Percentiles rank a stretch among this genome's conserved stretches.
Evolutionary conservation across 257 asterid species (phyloP).

Genomic region (Salvia miltiorrhiza): DNA sequence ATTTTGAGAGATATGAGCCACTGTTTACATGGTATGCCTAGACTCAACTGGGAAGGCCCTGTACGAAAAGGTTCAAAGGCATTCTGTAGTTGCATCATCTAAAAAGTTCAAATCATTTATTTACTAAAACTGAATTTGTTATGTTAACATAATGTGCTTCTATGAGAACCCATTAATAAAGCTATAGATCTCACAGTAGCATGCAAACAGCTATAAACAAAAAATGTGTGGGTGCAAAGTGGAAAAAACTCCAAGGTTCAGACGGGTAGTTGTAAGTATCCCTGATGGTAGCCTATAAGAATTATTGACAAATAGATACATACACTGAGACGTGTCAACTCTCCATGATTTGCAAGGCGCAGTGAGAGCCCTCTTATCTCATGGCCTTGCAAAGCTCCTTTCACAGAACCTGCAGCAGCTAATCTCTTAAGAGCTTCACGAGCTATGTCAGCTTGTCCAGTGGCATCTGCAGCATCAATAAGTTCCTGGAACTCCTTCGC

Average conservation of each 20-base stretch:
- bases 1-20: neutral
- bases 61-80: neutral
- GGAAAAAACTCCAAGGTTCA: neutral
- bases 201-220: neutral
- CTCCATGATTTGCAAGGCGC: conserved; percentile 97
- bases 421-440: conserved; percentile 96
- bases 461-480: conserved; percentile 99
- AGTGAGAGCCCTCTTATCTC: conserved; percentile 93
- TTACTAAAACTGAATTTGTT: neutral
- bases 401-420: conserved; percentile 98
- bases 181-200: neutral
- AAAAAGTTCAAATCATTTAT: neutral
- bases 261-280: neutral
- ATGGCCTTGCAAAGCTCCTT: conserved; percentile 90
- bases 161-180: neutral
- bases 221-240: neutral
- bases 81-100: neutral
- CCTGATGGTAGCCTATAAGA: neutral
- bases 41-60: neutral
- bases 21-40: neutral
- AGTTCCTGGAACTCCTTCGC: conserved; percentile 91
- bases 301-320: conserved; percentile 26
- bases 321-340: conserved; percentile 91
- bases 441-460: conserved; percentile 94
- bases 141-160: neutral